Evolutionary conservation across 164 flowering plant species (phyloP).

Genomic region (Paratinospora sagittata): DNA sequence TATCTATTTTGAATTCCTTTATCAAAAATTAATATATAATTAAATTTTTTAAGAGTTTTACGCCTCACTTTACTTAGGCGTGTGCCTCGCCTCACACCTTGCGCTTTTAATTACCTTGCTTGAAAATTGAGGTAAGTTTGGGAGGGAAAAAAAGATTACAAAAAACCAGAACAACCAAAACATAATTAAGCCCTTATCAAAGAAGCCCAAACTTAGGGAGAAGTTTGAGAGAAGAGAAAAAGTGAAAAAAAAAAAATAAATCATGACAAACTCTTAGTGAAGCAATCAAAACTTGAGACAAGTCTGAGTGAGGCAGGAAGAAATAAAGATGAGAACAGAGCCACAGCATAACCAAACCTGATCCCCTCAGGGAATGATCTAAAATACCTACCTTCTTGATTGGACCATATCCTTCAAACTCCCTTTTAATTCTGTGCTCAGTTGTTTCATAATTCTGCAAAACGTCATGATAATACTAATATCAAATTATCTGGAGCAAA

Average conservation of each 20-base stretch:
- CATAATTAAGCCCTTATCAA: not conserved
- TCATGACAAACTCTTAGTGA: too few species aligned
- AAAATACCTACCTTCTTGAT: constrained; percentile 97
- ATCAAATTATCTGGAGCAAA: not conserved
- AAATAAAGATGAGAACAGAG: constrained; percentile 3
- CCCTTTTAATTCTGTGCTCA: constrained; percentile 95
- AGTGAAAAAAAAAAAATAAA: too few species aligned
- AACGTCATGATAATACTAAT: not conserved
- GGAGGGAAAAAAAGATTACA: not conserved
- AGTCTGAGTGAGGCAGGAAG: not conserved
- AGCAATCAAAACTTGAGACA: not conserved
- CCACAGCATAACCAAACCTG: constrained; percentile 34
- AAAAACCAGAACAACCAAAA: too few species aligned
- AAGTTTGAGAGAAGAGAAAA: too few species aligned
- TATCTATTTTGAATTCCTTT: too few species aligned
- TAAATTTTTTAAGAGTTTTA: too few species aligned
- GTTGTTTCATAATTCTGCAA: constrained; percentile 92
- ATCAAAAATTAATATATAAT: too few species aligned
- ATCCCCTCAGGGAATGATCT: constrained; percentile 43
- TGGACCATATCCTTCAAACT: constrained; percentile 99
- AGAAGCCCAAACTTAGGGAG: not conserved
- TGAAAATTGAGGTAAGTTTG: too few species aligned
- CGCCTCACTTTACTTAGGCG: too few species aligned
- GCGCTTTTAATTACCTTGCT: too few species aligned
- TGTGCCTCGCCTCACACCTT: too few species aligned